Evolutionary conservation across 768 basidiomycete genomes (phyloP).

Genomic region (Termitomyces heimii): DNA sequence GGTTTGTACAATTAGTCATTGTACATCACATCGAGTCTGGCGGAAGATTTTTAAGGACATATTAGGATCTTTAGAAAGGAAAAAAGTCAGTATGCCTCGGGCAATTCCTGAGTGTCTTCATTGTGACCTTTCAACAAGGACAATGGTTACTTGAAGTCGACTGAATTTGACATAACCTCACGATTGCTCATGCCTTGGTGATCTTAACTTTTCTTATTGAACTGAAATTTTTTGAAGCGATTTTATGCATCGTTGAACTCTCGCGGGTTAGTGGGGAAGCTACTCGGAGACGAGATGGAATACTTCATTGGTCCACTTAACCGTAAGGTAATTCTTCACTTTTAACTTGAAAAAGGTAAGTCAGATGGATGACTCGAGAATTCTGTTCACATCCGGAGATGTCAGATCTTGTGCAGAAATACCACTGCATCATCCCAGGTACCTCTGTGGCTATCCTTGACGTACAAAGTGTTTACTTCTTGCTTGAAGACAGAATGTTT

Average conservation of each 20-base stretch:
- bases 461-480: neutral
- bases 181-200: neutral
- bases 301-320: neutral
- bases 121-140: neutral
- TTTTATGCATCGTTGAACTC: neutral
- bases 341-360: neutral
- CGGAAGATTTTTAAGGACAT: too few relatives aligned
- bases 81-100: too few relatives aligned
- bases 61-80: too few relatives aligned
- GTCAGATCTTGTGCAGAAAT: neutral
- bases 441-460: neutral
- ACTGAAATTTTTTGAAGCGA: neutral
- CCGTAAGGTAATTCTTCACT: neutral
- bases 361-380: neutral
- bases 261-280: neutral
- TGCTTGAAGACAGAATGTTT: neutral
- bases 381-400: too few relatives aligned
- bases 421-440: neutral
- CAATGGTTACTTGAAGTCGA: neutral
- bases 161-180: neutral
- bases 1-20: too few relatives aligned
- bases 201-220: neutral
- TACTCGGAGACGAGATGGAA: neutral
- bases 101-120: neutral
- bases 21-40: too few relatives aligned